These are phyloP conservation scores for Penicillium bialowiezense DNA, from an alignment of 495 filamentous ascomycete species.

Conservation along the genomic window DNA sequence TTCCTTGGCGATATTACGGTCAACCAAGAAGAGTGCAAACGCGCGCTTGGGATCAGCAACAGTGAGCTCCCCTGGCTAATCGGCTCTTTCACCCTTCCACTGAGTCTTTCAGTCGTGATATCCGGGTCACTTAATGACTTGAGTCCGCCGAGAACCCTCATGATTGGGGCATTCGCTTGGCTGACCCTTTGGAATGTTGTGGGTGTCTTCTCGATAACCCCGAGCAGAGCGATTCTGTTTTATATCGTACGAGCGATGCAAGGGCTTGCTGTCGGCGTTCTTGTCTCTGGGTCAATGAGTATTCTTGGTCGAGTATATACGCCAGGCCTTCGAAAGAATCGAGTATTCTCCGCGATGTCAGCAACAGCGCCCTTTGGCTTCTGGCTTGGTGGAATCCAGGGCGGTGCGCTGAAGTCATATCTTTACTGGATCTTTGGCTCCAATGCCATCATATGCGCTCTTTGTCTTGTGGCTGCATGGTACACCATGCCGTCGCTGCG, in stretches of 20 bases:
- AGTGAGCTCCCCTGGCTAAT: constrained; percentile 44
- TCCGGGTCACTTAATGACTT: constrained; percentile 45
- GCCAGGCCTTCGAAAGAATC: constrained; percentile 32
- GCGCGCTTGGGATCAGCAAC: constrained; percentile 34
- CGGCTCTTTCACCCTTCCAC: constrained; percentile 38
- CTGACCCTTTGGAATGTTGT: constrained; percentile 42
- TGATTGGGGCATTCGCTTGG: constrained; percentile 46
- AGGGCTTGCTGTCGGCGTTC: constrained; percentile 28
- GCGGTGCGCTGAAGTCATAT: constrained; percentile 22
- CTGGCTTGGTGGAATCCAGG: constrained; percentile 30
- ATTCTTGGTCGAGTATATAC: constrained; percentile 32
- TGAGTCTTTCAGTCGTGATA: constrained; percentile 43
- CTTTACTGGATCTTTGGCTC: constrained; percentile 33
- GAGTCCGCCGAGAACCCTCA: constrained; percentile 36
- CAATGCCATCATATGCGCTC: constrained; percentile 22
- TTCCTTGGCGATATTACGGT: constrained; percentile 42
- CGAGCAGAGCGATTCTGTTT: constrained; percentile 22
- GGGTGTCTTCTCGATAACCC: constrained; percentile 33
- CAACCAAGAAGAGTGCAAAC: constrained; percentile 31
- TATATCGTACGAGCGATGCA: constrained; percentile 36
- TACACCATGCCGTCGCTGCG: constrained; percentile 22
- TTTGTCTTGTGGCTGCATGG: constrained; percentile 19
- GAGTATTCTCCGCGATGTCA: constrained; percentile 33
- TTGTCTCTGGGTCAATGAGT: constrained; percentile 33
- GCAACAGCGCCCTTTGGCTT: constrained; percentile 32